phyloP scores from a whole-genome alignment of 495 filamentous ascomycete species.

The Rhizodiscina lignyota region DNA sequence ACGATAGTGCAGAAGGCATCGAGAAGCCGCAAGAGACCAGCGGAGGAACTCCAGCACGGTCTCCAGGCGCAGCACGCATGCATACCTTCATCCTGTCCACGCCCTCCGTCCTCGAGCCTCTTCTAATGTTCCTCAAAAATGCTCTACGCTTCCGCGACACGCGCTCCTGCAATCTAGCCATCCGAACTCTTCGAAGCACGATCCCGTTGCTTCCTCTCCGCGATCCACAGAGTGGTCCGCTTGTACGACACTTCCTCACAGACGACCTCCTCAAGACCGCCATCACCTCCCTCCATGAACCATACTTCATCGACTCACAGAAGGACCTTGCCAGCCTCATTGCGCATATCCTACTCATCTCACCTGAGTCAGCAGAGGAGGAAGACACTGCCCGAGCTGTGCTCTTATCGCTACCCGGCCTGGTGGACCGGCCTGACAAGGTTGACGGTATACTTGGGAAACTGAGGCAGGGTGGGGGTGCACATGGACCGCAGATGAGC shows the following conservation, averaged over 20 bases:
- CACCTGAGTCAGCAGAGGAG: neutral
- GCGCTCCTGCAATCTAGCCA: constrained; percentile 69
- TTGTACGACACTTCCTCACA: constrained; percentile 86
- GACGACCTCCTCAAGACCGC: constrained; percentile 67
- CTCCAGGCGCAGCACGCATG: neutral
- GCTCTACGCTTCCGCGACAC: constrained; percentile 83
- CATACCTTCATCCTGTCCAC: constrained; percentile 58
- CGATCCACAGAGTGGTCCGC: constrained; percentile 10
- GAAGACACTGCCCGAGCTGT: constrained; percentile 34
- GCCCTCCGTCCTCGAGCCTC: constrained; percentile 62
- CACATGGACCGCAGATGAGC: constrained; percentile 20
- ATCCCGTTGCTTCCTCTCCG: constrained; percentile 1
- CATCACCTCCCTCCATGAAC: constrained; percentile 78
- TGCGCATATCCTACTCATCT: constrained; percentile 56
- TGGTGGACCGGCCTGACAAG: constrained; percentile 35
- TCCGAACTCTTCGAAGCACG: constrained; percentile 32
- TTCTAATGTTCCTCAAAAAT: constrained; percentile 83
- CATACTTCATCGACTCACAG: constrained; percentile 92
- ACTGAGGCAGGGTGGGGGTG: neutral
- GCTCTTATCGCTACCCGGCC: constrained; percentile 40
- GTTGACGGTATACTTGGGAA: constrained; percentile 33
- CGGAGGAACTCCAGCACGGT: constrained; percentile 1
- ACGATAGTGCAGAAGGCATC: constrained; percentile 4
- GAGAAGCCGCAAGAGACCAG: constrained; percentile 21
- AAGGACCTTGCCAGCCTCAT: constrained; percentile 83